Conservation (phyloP, 2,329 filamentous ascomycete species). For the Hypoxylon sp. region DNA sequence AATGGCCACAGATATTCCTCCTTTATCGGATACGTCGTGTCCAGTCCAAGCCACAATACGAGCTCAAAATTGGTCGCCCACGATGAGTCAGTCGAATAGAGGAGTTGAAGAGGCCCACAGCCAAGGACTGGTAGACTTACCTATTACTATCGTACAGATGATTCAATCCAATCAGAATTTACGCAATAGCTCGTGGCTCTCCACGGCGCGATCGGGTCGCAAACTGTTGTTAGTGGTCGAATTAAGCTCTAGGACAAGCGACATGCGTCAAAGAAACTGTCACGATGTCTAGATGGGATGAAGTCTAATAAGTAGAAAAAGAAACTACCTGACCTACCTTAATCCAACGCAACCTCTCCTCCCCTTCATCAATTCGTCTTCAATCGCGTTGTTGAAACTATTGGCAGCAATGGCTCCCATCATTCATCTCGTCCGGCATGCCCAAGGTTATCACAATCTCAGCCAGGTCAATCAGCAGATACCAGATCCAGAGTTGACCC, state of each 20-base stretch:
- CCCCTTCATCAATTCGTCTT: not conserved
- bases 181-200: slow-evolving; percentile 31
- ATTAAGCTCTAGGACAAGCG: slow-evolving; percentile 24
- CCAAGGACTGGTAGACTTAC: slow-evolving; percentile 6
- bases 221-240: slow-evolving; percentile 29
- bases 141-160: not conserved
- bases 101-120: slow-evolving; percentile 22
- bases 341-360: not conserved
- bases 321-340: not conserved
- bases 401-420: slow-evolving; percentile 64
- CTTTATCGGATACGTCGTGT: slow-evolving; percentile 21
- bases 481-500: slow-evolving; percentile 84
- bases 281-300: slow-evolving; percentile 3
- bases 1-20: not conserved
- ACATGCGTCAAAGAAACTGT: slow-evolving; percentile 24
- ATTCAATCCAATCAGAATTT: slow-evolving; percentile 39
- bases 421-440: slow-evolving; percentile 80
- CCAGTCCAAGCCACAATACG: slow-evolving; percentile 19
- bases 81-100: slow-evolving; percentile 30
- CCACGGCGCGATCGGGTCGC: slow-evolving; percentile 37
- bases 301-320: slow-evolving; percentile 17
- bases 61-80: slow-evolving; percentile 14
- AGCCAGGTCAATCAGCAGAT: slow-evolving; percentile 76
- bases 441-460: slow-evolving; percentile 87
- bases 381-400: not conserved